Evolutionary conservation across 2,329 filamentous ascomycete genomes (phyloP).

Genomic region (Calonectria hongkongensis): DNA sequence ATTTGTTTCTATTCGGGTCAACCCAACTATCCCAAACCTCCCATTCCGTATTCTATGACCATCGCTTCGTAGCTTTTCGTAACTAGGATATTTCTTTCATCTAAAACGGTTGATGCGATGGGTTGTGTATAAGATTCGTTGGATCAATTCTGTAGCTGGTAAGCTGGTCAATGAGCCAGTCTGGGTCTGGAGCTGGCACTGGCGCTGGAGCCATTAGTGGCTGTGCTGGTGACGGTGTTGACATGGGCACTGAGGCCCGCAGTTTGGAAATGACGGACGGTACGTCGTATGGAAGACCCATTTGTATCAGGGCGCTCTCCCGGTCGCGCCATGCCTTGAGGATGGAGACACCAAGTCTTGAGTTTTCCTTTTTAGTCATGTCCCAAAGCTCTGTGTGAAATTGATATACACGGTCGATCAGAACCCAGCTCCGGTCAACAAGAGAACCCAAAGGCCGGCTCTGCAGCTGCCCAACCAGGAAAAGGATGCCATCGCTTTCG

Average conservation of each 20-base stretch:
- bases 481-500: constrained; percentile 34
- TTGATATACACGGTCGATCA: constrained; percentile 32
- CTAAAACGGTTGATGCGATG: constrained; percentile 8
- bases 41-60: background rate
- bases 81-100: background rate
- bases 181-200: constrained; percentile 11
- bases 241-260: constrained; percentile 5
- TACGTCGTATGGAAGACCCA: constrained; percentile 20
- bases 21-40: background rate
- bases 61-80: constrained; percentile 1
- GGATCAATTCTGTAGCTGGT: constrained; percentile 24
- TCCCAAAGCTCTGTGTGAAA: constrained; percentile 35
- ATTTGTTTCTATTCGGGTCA: background rate
- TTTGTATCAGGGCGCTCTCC: constrained; percentile 20
- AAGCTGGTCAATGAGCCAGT: constrained; percentile 31
- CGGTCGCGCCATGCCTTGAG: constrained; percentile 36
- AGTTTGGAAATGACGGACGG: constrained; percentile 15
- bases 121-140: constrained; percentile 7
- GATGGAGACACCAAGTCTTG: constrained; percentile 5
- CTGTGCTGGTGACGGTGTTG: constrained; percentile 21
- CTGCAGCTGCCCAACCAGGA: constrained; percentile 33
- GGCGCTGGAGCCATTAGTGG: background rate
- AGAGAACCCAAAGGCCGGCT: constrained; percentile 24
- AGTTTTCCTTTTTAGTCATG: constrained; percentile 30
- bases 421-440: constrained; percentile 33